A percentile compares a stretch with the other conserved stretches of the same genome.
phyloP scores from a whole-genome alignment of 352 stramenopile genomes.

The Globisporangium ultimum region DNA sequence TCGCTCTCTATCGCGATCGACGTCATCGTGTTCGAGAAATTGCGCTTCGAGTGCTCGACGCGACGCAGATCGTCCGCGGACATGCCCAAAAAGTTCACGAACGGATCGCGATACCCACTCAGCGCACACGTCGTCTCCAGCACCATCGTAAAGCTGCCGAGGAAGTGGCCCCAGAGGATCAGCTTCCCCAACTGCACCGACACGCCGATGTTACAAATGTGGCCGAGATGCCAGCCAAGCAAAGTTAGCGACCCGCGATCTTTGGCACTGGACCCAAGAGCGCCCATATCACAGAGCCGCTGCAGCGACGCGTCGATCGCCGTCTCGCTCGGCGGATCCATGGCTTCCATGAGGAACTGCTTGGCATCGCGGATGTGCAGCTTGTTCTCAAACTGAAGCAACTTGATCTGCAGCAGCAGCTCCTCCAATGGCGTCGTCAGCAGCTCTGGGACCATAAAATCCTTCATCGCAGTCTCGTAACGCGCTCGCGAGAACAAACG shows the following conservation, averaged over 20 bases:
- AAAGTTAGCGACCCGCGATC: conserved; percentile 37
- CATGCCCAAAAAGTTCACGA: conserved; percentile 72
- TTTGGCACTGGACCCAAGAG: conserved; percentile 27
- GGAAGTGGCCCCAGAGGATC: conserved; percentile 64
- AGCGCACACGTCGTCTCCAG: conserved; percentile 66
- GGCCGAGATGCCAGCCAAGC: conserved; percentile 70
- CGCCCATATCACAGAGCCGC: conserved; percentile 80
- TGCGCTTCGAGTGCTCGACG: conserved; percentile 52
- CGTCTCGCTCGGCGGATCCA: conserved; percentile 91
- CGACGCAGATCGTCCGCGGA: conserved; percentile 47
- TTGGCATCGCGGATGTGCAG: conserved; percentile 63
- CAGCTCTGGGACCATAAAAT: conserved; percentile 75
- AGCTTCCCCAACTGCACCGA: conserved; percentile 71
- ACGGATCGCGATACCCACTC: conserved; percentile 74
- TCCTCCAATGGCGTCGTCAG: conserved; percentile 72
- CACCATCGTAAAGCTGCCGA: conserved; percentile 60
- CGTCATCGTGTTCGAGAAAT: conserved; percentile 38
- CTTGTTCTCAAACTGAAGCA: conserved; percentile 76
- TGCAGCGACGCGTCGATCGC: conserved; percentile 91
- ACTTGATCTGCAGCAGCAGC: conserved; percentile 70
- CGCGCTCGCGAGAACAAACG: conserved; percentile 65
- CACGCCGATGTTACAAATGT: conserved; percentile 66
- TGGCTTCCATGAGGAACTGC: conserved; percentile 89
- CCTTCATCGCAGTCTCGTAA: conserved; percentile 65
- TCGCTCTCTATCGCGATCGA: conserved; percentile 54